Percentiles rank a stretch among this genome's conserved stretches.
Evolutionary conservation across 768 basidiomycete species (phyloP).

Genomic region (Russula emetica): DNA sequence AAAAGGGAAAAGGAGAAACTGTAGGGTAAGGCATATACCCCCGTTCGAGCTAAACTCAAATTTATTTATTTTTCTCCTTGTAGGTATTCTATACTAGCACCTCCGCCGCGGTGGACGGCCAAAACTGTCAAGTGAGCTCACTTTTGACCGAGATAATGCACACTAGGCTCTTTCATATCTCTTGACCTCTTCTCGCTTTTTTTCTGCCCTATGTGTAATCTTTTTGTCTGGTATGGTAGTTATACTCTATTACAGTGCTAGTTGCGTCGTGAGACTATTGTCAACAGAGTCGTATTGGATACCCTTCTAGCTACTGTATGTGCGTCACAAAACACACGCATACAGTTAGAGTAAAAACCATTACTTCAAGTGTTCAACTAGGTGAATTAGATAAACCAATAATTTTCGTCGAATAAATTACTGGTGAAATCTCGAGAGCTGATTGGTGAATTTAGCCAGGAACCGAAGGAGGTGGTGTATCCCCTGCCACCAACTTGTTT

Average conservation of each 20-base stretch:
- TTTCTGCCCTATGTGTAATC: background rate
- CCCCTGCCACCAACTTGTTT: too few relatives aligned
- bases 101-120: slow-evolving; percentile 33
- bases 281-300: background rate
- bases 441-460: too few relatives aligned
- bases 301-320: background rate
- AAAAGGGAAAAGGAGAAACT: slow-evolving; percentile 78
- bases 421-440: too few relatives aligned
- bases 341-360: too few relatives aligned
- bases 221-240: background rate
- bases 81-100: slow-evolving; percentile 33
- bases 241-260: slow-evolving; percentile 5
- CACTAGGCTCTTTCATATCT: background rate
- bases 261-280: background rate
- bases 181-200: background rate
- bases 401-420: too few relatives aligned
- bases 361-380: too few relatives aligned
- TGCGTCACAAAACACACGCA: too few relatives aligned
- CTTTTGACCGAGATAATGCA: background rate
- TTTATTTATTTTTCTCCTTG: background rate
- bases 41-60: background rate
- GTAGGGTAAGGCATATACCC: slow-evolving; percentile 54
- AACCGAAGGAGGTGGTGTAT: too few relatives aligned
- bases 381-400: too few relatives aligned
- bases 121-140: slow-evolving; percentile 3